Percentiles rank a stretch among this genome's conserved stretches.
phyloP scores from a whole-genome alignment of 345 rosid genomes.

The Salix viminalis region DNA sequence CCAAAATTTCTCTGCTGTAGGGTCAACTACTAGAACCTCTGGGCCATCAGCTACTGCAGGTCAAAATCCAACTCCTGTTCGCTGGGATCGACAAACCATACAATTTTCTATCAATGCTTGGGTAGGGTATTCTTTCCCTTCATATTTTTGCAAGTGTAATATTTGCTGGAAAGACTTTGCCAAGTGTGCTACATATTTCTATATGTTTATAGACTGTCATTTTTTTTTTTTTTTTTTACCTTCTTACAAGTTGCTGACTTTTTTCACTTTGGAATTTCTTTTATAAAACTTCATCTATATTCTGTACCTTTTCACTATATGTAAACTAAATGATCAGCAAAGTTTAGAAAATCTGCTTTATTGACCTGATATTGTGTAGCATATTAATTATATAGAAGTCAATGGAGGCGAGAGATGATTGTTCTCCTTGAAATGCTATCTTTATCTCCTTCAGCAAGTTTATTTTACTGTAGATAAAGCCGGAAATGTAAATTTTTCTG shows the following conservation, averaged over 20 bases:
- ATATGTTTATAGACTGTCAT: not conserved
- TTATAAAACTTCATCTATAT: not conserved
- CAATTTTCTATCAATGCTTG: constrained; percentile 98
- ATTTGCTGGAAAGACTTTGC: not conserved
- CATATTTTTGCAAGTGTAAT: not conserved
- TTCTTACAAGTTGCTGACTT: not conserved
- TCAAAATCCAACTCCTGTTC: constrained; percentile 45
- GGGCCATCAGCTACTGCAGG: constrained; percentile 56
- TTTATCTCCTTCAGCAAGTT: not conserved
- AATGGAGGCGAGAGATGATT: not conserved
- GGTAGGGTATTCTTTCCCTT: constrained; percentile 38
- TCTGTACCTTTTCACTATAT: not conserved
- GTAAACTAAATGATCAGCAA: not conserved
- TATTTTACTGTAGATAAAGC: not conserved
- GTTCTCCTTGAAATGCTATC: not conserved
- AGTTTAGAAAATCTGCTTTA: too few relatives aligned
- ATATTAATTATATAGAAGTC: not conserved
- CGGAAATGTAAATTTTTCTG: not conserved
- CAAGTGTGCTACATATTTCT: not conserved
- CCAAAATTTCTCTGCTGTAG: constrained; percentile 32
- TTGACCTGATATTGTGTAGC: not conserved
- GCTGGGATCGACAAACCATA: constrained; percentile 86
- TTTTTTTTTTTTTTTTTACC: not conserved
- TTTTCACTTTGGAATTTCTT: too few relatives aligned
- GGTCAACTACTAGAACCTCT: constrained; percentile 59